Conservation (phyloP, 164 flowering plant genomes). For the Piper longum region DNA sequence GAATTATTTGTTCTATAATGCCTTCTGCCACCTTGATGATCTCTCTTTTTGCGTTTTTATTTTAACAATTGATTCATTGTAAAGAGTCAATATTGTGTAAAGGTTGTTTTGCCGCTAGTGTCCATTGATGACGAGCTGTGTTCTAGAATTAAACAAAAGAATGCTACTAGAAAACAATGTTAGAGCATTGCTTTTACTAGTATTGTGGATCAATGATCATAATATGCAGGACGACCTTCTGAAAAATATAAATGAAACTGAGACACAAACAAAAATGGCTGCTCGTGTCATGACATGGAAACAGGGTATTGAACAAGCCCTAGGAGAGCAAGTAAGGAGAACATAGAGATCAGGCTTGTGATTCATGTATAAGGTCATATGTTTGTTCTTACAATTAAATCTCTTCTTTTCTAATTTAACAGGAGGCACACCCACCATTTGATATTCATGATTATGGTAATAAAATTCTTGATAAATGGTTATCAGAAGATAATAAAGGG, state of each 20-base stretch:
- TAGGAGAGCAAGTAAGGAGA: constrained; percentile 62
- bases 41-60: no score
- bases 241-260: constrained; percentile 71
- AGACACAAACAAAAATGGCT: constrained; percentile 82
- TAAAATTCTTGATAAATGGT: constrained; percentile 47
- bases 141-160: no score
- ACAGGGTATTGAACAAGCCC: constrained; percentile 70
- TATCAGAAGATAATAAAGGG: constrained; percentile 23
- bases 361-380: background rate
- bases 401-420: constrained; percentile 4
- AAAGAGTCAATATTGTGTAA: no score
- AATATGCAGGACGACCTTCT: constrained; percentile 68
- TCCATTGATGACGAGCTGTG: no score
- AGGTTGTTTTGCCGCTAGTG: no score
- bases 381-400: background rate
- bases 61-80: no score
- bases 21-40: no score
- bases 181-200: no score
- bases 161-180: no score
- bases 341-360: background rate
- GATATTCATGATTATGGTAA: constrained; percentile 84
- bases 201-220: background rate
- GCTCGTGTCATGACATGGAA: constrained; percentile 92
- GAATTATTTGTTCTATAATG: no score
- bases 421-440: constrained; percentile 82